These are phyloP conservation scores for Aspergillus sclerotiicarbonarius DNA, from an alignment of 495 filamentous ascomycete genomes.

Conservation along the genomic window DNA sequence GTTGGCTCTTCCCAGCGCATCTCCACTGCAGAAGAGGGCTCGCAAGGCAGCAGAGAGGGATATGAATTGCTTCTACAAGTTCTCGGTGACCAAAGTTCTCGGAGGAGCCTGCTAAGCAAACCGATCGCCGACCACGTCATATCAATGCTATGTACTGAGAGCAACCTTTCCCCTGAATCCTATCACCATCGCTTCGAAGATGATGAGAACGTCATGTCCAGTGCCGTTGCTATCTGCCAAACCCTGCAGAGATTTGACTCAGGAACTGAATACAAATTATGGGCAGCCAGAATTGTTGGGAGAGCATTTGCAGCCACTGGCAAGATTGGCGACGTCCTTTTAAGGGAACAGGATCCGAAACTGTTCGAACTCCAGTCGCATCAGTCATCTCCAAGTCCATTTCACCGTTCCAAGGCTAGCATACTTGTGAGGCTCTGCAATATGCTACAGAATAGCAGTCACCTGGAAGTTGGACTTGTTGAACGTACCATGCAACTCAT, in stretches of 20 bases:
- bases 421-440: slow-evolving; percentile 66
- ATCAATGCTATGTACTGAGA: slow-evolving; percentile 69
- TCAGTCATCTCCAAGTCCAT: slow-evolving; percentile 11
- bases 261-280: slow-evolving; percentile 69
- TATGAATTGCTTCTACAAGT: slow-evolving; percentile 72
- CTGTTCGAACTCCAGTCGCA: slow-evolving; percentile 20
- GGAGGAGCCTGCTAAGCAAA: slow-evolving; percentile 61
- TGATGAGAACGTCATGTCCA: slow-evolving; percentile 58
- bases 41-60: slow-evolving; percentile 57
- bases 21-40: slow-evolving; percentile 55
- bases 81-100: slow-evolving; percentile 64
- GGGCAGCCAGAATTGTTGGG: slow-evolving; percentile 82
- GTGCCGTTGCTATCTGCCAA: slow-evolving; percentile 67
- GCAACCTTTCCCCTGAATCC: slow-evolving; percentile 55
- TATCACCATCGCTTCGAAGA: slow-evolving; percentile 60
- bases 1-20: slow-evolving; percentile 60
- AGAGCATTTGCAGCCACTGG: slow-evolving; percentile 78
- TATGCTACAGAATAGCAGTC: slow-evolving; percentile 63
- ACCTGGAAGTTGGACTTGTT: slow-evolving; percentile 64
- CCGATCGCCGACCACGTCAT: slow-evolving; percentile 68
- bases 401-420: slow-evolving; percentile 42
- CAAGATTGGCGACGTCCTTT: slow-evolving; percentile 44
- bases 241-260: slow-evolving; percentile 61
- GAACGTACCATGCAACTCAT: slow-evolving; percentile 75
- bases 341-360: slow-evolving; percentile 39